phyloP scores from a whole-genome alignment of 805 yeast genomes.

The Saturnispora galanensis region DNA sequence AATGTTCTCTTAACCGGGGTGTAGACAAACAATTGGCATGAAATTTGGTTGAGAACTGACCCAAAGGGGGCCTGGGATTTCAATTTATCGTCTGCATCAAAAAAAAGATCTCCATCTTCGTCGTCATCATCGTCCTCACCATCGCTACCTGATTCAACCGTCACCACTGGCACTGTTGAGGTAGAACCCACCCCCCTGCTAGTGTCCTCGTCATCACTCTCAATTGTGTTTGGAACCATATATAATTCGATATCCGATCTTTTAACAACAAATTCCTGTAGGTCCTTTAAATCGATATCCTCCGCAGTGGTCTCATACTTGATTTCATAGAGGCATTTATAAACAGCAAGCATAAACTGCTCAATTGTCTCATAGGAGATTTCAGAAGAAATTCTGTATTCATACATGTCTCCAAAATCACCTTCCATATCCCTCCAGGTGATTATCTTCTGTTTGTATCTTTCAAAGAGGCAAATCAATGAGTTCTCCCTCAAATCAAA shows the following conservation, averaged over 20 bases:
- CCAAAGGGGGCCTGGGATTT: slow-evolving; percentile 8
- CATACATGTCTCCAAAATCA: slow-evolving; percentile 78
- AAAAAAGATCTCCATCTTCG: slow-evolving; percentile 22
- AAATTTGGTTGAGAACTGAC: slow-evolving; percentile 15
- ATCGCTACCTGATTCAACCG: slow-evolving; percentile 10
- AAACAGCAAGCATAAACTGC: slow-evolving; percentile 50
- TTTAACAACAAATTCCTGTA: slow-evolving; percentile 48
- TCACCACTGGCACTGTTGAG: slow-evolving; percentile 12
- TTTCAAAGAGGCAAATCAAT: slow-evolving; percentile 42
- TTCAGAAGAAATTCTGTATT: slow-evolving; percentile 60
- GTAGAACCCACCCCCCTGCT: slow-evolving; percentile 16
- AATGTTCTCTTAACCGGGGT: slow-evolving; percentile 44
- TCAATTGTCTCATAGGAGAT: slow-evolving; percentile 48
- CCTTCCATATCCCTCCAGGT: slow-evolving; percentile 80
- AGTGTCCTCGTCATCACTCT: slow-evolving; percentile 25
- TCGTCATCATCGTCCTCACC: slow-evolving; percentile 21
- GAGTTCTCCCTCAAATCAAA: slow-evolving; percentile 58
- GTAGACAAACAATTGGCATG: slow-evolving; percentile 40
- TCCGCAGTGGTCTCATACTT: slow-evolving; percentile 50
- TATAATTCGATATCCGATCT: slow-evolving; percentile 15
- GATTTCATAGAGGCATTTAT: slow-evolving; percentile 66
- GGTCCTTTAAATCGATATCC: slow-evolving; percentile 35
- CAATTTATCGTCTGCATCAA: slow-evolving; percentile 24
- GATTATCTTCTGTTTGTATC: slow-evolving; percentile 43
- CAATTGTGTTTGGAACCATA: slow-evolving; percentile 15